Conservation (phyloP, 257 asterid species). For the Lantana camara region DNA sequence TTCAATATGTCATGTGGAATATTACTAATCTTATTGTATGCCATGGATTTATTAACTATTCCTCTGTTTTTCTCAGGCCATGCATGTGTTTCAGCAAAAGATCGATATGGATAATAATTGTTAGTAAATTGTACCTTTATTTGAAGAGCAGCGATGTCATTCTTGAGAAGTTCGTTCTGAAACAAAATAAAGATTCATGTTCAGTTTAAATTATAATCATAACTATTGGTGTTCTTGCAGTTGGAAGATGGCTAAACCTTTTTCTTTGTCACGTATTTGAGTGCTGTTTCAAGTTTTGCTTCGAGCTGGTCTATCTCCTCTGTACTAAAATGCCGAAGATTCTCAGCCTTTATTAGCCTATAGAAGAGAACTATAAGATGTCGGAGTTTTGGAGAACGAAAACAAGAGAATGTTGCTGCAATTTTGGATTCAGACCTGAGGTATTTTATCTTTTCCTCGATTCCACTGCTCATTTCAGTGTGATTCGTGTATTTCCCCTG, state of each 20-base stretch:
- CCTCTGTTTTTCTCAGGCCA: background rate
- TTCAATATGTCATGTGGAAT: background rate
- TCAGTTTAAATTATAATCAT: background rate
- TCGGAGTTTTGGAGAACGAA: background rate
- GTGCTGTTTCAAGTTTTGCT: constrained; percentile 14
- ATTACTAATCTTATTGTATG: background rate
- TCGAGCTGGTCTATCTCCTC: constrained; percentile 21
- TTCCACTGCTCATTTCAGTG: background rate
- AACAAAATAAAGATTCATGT: background rate
- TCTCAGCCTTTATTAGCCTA: constrained; percentile 3
- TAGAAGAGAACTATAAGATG: background rate
- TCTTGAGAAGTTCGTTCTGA: constrained; percentile 19
- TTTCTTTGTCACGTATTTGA: background rate
- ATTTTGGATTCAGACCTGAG: constrained; percentile 19
- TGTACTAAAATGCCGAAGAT: background rate
- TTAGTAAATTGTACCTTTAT: background rate
- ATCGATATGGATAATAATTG: background rate
- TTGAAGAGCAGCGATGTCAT: constrained; percentile 1
- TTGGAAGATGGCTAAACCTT: constrained; percentile 10
- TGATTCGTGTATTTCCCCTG: constrained; percentile 1
- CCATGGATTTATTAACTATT: background rate
- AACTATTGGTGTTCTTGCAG: background rate
- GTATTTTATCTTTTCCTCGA: constrained; percentile 1
- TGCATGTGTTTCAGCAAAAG: background rate
- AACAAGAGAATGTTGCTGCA: background rate